phyloP scores from a whole-genome alignment of 257 asterid genomes.

The Datura wrightii region DNA sequence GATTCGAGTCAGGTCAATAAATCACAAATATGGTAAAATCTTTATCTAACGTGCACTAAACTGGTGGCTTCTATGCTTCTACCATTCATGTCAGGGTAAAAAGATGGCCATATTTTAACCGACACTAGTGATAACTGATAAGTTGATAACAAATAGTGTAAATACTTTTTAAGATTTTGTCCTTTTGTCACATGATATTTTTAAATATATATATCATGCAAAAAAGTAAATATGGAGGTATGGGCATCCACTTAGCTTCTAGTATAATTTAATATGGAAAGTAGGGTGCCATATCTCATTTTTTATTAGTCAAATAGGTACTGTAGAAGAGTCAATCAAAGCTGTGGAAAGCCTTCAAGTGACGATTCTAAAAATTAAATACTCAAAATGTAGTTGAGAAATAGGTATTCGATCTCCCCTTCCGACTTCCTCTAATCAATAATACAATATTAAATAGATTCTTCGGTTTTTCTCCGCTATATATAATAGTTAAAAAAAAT shows the following conservation, averaged over 20 bases:
- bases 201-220: no score
- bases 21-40: background rate
- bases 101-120: background rate
- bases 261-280: background rate
- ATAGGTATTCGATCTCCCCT: constrained; percentile 35
- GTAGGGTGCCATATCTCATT: background rate
- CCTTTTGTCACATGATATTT: background rate
- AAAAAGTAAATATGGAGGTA: background rate
- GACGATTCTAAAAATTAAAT: background rate
- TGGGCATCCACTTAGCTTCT: background rate
- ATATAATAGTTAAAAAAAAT: background rate
- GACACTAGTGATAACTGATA: background rate
- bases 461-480: background rate
- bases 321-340: background rate
- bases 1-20: background rate
- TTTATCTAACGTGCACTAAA: background rate
- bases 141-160: background rate
- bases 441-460: background rate
- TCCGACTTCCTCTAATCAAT: constrained; percentile 31
- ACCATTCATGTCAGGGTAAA: background rate
- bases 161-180: background rate
- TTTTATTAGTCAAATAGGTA: background rate
- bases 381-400: constrained; percentile 24
- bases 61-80: background rate
- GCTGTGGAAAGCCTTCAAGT: background rate